These are phyloP conservation scores for Oryza nivara DNA, from an alignment of 176 grass and related monocot species.

Conservation along the genomic window DNA sequence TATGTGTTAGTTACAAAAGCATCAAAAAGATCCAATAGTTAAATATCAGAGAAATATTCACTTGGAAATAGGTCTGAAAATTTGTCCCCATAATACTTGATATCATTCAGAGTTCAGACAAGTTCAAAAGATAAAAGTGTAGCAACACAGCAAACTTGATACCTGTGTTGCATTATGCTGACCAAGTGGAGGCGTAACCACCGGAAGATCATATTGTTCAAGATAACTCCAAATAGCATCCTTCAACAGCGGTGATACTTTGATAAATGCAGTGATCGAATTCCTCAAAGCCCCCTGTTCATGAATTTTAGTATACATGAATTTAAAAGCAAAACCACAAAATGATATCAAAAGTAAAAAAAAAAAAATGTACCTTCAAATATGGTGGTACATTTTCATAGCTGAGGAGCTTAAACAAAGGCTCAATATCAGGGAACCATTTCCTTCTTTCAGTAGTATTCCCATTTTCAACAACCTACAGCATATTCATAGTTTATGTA, in stretches of 20 bases:
- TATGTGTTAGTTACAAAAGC: slow-evolving; percentile 22
- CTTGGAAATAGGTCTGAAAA: not conserved
- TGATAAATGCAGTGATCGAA: slow-evolving; percentile 86
- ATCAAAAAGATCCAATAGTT: not conserved
- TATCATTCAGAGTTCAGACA: not conserved
- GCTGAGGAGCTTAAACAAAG: slow-evolving; percentile 96
- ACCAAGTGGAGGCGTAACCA: slow-evolving; percentile 57
- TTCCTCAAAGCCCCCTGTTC: slow-evolving; percentile 83
- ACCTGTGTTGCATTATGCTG: slow-evolving; percentile 75
- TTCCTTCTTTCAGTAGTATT: slow-evolving; percentile 79
- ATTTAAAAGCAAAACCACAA: slow-evolving; percentile 3
- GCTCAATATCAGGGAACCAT: slow-evolving; percentile 94
- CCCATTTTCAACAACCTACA: slow-evolving; percentile 99
- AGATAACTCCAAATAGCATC: slow-evolving; percentile 92
- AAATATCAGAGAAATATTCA: not conserved
- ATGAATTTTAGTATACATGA: slow-evolving; percentile 35
- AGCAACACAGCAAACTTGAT: slow-evolving; percentile 20
- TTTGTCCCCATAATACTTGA: not conserved
- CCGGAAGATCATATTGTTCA: slow-evolving; percentile 96
- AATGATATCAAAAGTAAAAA: slow-evolving; percentile 20
- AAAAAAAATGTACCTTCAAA: slow-evolving; percentile 69
- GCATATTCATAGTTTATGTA: slow-evolving; percentile 24
- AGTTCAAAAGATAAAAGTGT: slow-evolving; percentile 21
- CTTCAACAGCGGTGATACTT: slow-evolving; percentile 82
- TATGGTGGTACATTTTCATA: slow-evolving; percentile 98